Base-by-base conservation (phyloP, 1,139 yeast species). In the Yamadazyma songkhlaensis region DNA sequence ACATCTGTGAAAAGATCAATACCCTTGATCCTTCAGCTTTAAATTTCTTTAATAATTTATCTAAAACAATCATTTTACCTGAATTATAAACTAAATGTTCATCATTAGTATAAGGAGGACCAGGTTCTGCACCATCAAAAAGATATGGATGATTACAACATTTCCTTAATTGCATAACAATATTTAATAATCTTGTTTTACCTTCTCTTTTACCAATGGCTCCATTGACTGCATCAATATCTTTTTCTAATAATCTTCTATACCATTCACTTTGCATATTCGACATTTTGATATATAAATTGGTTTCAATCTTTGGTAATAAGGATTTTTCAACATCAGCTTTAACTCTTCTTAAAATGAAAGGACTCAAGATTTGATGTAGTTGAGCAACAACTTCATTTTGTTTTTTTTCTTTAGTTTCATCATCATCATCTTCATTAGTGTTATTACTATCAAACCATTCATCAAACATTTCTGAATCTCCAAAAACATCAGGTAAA, bases 61-160 rank as follows among this genome's bases (percentile, higher is more conserved):
- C 98, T 40, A 92, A 62, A 33, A 92, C 84, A 34, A 86, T 74
- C 90, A 92, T 84, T 58, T 92, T 92, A 25, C 96, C 96, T 9
- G 95, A 75, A 57, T 92, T 92, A 59, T 59, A 81, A 9, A 92
- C 82, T 48, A 92, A 71, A 62, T 92, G 97, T 55, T 90, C 97
- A 58, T 90, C 98, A 1, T 96, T 92, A 2, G 97, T 90, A 56
- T 77, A 92, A 0, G 98, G 98, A 3, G 98, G 98, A 8, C 98
- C 98, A 0, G 97, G 97, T 59, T 92, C 98, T 1, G 98, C 98
- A 29, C 98, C 97, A 57, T 92, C 97, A 53, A 92, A 92, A 36
- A 92, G 67, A 59, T 92, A 92, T 0, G 98, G 98, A 61, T 92
- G 98, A 54, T 92, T 92, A 60, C 97, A 92, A 60, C 97, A 92